These are phyloP conservation scores for Vanrija pseudolonga DNA, from an alignment of 1,284 basidiomycete genomes.

Conservation along the genomic window DNA sequence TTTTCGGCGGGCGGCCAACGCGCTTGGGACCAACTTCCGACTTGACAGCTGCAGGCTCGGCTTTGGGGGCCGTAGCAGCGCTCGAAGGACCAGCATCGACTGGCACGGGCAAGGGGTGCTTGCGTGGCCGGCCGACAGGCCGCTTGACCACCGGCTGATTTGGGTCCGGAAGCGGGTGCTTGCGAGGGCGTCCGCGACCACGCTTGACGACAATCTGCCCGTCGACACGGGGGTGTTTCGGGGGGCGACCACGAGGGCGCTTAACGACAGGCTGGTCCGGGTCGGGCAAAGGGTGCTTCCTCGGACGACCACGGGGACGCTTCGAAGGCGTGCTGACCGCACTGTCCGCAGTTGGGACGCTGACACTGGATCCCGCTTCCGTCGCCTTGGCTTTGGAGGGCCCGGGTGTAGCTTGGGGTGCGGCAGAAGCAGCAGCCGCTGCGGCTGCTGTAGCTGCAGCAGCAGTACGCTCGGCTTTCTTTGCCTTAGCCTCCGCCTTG, in stretches of 20 bases:
- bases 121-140: background rate
- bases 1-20: background rate
- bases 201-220: background rate
- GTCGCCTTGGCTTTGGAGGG: too few species aligned
- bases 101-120: background rate
- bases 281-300: conserved; percentile 13
- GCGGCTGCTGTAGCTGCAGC: background rate
- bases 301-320: conserved; percentile 14
- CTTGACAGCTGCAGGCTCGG: background rate
- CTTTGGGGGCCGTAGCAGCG: background rate
- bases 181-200: background rate
- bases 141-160: background rate
- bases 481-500: conserved; percentile 3
- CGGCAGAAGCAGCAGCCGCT: background rate
- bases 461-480: background rate
- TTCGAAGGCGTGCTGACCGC: background rate
- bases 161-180: background rate
- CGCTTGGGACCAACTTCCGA: background rate
- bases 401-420: background rate
- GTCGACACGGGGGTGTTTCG: conserved; percentile 1
- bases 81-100: background rate
- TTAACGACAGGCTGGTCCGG: background rate
- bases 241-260: conserved; percentile 10
- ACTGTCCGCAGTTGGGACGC: too few species aligned
- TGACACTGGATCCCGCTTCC: too few species aligned